Conservation (phyloP, 208 protist genomes). For the Wallacemonas collosoma region DNA sequence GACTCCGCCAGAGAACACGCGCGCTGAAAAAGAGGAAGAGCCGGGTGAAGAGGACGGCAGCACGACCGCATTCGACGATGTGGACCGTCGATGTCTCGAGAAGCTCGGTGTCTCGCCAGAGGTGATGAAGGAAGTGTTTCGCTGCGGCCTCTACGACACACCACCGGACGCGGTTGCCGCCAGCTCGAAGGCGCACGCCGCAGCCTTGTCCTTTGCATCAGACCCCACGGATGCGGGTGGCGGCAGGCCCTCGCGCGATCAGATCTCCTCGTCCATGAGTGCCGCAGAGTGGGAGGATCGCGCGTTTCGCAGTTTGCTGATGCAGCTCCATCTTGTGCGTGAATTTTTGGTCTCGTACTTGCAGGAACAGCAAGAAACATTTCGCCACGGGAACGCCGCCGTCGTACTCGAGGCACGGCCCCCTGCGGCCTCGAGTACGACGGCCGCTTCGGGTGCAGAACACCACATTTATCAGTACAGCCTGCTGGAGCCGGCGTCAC, state of each 20-base stretch:
- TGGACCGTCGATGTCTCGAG: background rate
- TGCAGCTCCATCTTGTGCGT: background rate
- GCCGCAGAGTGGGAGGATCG: background rate
- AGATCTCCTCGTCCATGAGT: background rate
- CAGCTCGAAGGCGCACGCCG: background rate
- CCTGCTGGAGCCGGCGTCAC: conserved; percentile 32
- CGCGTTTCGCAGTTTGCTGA: conserved; percentile 3
- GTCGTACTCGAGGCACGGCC: conserved; percentile 29
- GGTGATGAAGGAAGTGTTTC: background rate
- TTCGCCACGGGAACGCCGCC: conserved; percentile 24
- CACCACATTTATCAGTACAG: conserved; percentile 36
- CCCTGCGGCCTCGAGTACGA: background rate
- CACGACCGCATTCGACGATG: background rate
- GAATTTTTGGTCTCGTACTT: conserved; percentile 7
- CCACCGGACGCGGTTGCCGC: conserved; percentile 1
- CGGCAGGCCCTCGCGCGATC: background rate
- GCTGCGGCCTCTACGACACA: background rate
- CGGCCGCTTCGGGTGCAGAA: background rate
- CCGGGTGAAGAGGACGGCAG: no score
- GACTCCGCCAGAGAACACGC: no score
- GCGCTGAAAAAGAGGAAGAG: no score
- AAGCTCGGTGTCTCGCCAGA: background rate
- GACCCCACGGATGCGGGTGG: background rate
- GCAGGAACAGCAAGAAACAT: conserved; percentile 29
- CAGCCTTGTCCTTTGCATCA: background rate